Conservation (phyloP, 306 rosid species). For the Castanopsis chinensis region DNA sequence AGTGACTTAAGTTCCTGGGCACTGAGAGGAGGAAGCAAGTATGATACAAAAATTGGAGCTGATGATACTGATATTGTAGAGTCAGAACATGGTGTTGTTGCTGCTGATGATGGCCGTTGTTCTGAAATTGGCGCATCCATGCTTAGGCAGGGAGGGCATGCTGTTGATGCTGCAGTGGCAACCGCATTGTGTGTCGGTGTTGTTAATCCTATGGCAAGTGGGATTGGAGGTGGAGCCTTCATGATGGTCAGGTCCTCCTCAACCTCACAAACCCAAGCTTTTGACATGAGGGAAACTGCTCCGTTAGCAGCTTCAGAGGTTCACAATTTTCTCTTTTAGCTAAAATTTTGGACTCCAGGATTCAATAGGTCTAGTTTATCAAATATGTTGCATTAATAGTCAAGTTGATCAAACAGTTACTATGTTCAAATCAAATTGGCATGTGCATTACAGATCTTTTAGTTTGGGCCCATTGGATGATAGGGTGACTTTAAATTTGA, state of each 20-base stretch:
- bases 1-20: conserved; percentile 32
- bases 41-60: conserved; percentile 1
- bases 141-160: conserved; percentile 84
- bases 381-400: neutral
- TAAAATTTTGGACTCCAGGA: conserved; percentile 10
- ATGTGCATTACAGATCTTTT: neutral
- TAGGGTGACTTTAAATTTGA: conserved; percentile 3
- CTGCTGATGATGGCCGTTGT: conserved; percentile 83
- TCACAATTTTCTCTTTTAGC: conserved; percentile 24
- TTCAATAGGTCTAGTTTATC: neutral
- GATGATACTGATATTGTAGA: conserved; percentile 39
- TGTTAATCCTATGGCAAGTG: conserved; percentile 70
- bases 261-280: conserved; percentile 54
- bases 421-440: neutral
- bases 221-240: conserved; percentile 91
- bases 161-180: conserved; percentile 94
- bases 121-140: conserved; percentile 69
- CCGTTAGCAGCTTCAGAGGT: conserved; percentile 93
- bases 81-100: conserved; percentile 86
- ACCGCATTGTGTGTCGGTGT: conserved; percentile 85
- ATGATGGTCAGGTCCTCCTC: conserved; percentile 70
- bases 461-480: neutral
- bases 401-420: neutral
- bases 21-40: conserved; percentile 14
- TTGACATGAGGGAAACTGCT: conserved; percentile 91